Evolutionary conservation across 306 rosid genomes (phyloP), one percentile per base, ranked within the genome.

Genomic region (Glycyrrhiza uralensis): DNA sequence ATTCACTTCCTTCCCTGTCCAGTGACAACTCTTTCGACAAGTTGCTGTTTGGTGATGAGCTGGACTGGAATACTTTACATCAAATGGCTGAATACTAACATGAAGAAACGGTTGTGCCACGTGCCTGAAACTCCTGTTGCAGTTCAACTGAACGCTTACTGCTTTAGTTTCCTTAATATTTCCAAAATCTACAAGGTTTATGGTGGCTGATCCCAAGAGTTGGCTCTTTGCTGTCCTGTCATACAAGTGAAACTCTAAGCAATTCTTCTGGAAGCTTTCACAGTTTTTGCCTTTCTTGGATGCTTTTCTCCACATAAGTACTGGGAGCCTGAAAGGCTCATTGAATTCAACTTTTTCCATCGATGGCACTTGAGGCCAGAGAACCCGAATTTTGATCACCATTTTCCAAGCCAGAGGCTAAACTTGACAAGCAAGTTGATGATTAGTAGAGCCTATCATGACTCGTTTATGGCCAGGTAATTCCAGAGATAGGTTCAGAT

Each of bases 381-480:
- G 88, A 86, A 39, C 94, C 92, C 13, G 82, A 81, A 50, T 29
- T 80, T 7, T 78, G 69, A 66, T 80, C 92, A 32, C 90, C 97
- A 74, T 86, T 86, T 66, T 78, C 90, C 96, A n/a, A n/a, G n/a
- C n/a, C n/a, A n/a, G n/a, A n/a, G n/a, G 79, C 84, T 91, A 32
- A 87, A 89, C 77, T 87, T 94, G 72, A 75, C 92, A 0, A 87
- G 87, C 95, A 94, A 94, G 77, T 74, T 86, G 67, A 91, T 94
- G 95, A 94, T 91, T 55, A 91, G 98, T 74, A 83, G 99, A 80
- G 99, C 99, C 51, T 91, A 91, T 85, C 99, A 91, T 19, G 96
- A 94, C 84, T 85, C 99, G 77, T 94, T 91, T 77, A 91, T 91
- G 98, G 94, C 95, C 71, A 87, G 98, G 98, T 91, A 85, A 74